phyloP scores from a whole-genome alignment of 2,329 filamentous ascomycete species.

The Claviceps sorghi region DNA sequence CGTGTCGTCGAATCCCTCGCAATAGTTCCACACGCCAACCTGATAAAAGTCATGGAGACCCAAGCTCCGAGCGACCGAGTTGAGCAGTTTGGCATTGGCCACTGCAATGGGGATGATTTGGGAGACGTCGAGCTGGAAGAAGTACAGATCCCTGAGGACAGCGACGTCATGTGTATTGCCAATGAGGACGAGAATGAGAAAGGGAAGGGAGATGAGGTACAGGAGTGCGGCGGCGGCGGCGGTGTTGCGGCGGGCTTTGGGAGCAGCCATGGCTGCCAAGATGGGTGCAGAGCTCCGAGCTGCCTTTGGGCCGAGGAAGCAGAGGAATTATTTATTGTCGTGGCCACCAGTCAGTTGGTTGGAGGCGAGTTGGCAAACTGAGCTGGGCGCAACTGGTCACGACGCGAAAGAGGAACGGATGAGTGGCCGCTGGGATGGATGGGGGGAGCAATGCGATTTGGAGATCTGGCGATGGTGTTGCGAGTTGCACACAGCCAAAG shows the following conservation, averaged over 20 bases:
- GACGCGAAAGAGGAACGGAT: no score
- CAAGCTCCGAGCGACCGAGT: conserved; percentile 72
- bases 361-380: no score
- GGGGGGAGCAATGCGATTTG: no score
- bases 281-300: neutral
- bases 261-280: conserved; percentile 10
- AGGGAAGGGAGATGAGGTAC: conserved; percentile 62
- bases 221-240: conserved; percentile 50
- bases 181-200: conserved; percentile 65
- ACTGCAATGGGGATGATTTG: conserved; percentile 64
- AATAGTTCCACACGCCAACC: conserved; percentile 83
- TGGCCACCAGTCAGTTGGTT: no score
- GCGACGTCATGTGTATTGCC: conserved; percentile 53
- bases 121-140: conserved; percentile 70
- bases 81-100: conserved; percentile 61
- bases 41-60: conserved; percentile 92
- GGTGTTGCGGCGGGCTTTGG: conserved; percentile 36
- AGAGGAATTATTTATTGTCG: no score
- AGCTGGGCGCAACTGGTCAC: no score
- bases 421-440: no score
- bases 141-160: conserved; percentile 58
- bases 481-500: neutral
- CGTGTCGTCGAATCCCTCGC: conserved; percentile 65
- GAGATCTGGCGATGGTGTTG: neutral
- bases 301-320: neutral